These are phyloP conservation scores for Bromus sterilis DNA, from an alignment of 176 grass and related monocot genomes.

Conservation along the genomic window DNA sequence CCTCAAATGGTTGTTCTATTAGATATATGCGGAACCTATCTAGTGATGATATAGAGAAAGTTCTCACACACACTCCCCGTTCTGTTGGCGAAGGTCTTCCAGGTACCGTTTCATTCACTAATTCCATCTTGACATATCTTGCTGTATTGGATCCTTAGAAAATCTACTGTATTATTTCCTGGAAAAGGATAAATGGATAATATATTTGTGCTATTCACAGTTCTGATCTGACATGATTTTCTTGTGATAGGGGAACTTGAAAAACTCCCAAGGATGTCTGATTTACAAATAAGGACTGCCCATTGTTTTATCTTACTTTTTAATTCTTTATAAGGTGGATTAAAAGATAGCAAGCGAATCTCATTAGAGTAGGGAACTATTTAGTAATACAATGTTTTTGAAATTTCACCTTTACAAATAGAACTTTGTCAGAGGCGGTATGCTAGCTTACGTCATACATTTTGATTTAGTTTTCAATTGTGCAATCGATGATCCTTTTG, in stretches of 20 bases:
- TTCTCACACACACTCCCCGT: conserved; percentile 60
- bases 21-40: conserved; percentile 87
- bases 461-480: not conserved
- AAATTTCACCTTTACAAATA: not conserved
- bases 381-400: not conserved
- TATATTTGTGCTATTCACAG: not conserved
- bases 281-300: not conserved
- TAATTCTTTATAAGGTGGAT: not conserved
- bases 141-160: not conserved
- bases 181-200: not conserved
- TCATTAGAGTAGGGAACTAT: not conserved
- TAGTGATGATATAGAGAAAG: conserved; percentile 91
- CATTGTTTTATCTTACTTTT: not conserved
- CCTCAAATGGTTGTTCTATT: conserved; percentile 28
- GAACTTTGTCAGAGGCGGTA: not conserved
- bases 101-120: conserved; percentile 38
- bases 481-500: not conserved
- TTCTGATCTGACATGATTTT: not conserved
- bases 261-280: not conserved
- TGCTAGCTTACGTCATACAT: not conserved
- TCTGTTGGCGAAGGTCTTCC: conserved; percentile 79
- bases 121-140: conserved; percentile 8
- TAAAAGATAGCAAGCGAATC: not conserved
- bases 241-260: not conserved
- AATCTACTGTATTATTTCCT: not conserved